Percentiles rank a stretch among this genome's conserved stretches.
phyloP scores from a whole-genome alignment of 163 green algal species.

The Chlamydomonas reinhardtii region DNA sequence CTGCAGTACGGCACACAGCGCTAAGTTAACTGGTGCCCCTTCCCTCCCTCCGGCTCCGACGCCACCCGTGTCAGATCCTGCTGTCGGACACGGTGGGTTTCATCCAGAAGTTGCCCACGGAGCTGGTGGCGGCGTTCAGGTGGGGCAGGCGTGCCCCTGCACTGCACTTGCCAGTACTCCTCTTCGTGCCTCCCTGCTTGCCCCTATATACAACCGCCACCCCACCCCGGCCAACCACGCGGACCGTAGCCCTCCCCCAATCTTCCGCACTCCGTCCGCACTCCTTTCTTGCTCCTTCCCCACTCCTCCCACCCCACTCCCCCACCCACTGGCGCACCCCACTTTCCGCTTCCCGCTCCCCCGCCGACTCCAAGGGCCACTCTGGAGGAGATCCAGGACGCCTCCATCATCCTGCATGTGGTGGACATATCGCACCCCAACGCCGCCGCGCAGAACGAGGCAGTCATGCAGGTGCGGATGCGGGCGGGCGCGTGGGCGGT shows the following conservation, averaged over 20 bases:
- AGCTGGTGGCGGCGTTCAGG: conserved; percentile 95
- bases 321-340: not conserved
- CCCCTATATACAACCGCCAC: not conserved
- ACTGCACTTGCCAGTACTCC: no score
- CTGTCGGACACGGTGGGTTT: conserved; percentile 97
- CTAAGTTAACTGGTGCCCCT: no score
- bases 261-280: no score
- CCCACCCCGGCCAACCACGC: no score
- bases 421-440: conserved; percentile 90
- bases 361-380: conserved; percentile 45
- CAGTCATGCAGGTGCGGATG: conserved; percentile 71
- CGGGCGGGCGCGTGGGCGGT: no score
- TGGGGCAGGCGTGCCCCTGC: conserved; percentile 22
- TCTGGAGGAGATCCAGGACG: conserved; percentile 76
- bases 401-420: conserved; percentile 93
- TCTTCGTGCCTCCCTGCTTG: no score
- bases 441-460: conserved; percentile 83
- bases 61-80: conserved; percentile 65
- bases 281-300: no score
- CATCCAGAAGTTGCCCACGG: conserved; percentile 98
- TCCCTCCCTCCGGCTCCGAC: no score
- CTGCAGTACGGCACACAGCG: no score
- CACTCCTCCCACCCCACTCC: not conserved
- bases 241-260: no score
- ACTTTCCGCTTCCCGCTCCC: not conserved